These are phyloP conservation scores for Alternaria arbusti DNA, from an alignment of 2,329 filamentous ascomycete species.

Conservation along the genomic window DNA sequence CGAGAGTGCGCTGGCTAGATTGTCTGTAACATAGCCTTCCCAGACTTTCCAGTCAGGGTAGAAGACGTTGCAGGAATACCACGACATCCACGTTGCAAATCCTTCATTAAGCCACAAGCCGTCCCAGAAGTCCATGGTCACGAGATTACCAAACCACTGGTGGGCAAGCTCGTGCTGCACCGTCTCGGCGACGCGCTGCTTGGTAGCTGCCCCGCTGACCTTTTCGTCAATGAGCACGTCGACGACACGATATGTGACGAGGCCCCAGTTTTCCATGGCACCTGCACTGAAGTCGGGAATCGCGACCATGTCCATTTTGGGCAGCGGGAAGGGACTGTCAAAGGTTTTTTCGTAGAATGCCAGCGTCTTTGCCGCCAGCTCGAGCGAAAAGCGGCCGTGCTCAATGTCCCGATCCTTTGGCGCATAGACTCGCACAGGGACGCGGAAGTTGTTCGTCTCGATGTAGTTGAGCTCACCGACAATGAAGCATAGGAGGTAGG, in stretches of 20 bases:
- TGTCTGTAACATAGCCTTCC: slow-evolving; percentile 94
- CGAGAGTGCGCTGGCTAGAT: slow-evolving; percentile 83
- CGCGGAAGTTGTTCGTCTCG: slow-evolving; percentile 87
- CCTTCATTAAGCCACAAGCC: slow-evolving; percentile 95
- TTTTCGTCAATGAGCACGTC: slow-evolving; percentile 92
- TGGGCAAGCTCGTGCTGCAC: slow-evolving; percentile 97
- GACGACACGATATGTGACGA: slow-evolving; percentile 93
- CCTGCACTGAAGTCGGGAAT: slow-evolving; percentile 95
- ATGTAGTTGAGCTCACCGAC: slow-evolving; percentile 93
- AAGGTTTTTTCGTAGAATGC: slow-evolving; percentile 97
- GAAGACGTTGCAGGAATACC: slow-evolving; percentile 93
- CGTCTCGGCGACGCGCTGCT: slow-evolving; percentile 91
- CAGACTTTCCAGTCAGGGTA: slow-evolving; percentile 99
- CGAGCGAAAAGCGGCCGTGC: slow-evolving; percentile 87
- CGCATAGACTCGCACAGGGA: slow-evolving; percentile 92
- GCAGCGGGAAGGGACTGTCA: slow-evolving; percentile 81
- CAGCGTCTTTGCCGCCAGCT: slow-evolving; percentile 86
- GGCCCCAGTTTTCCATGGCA: slow-evolving; percentile 98
- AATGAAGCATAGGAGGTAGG: slow-evolving; percentile 92
- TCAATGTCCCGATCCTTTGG: slow-evolving; percentile 89
- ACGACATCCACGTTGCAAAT: slow-evolving; percentile 90
- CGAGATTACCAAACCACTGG: slow-evolving; percentile 97
- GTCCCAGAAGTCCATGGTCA: slow-evolving; percentile 99
- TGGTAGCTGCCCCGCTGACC: slow-evolving; percentile 83
- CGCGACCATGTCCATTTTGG: slow-evolving; percentile 96